Percentiles rank a stretch among this genome's conserved stretches.
Conservation (phyloP, 352 stramenopile genomes). For the Phytophthora nicotianae region DNA sequence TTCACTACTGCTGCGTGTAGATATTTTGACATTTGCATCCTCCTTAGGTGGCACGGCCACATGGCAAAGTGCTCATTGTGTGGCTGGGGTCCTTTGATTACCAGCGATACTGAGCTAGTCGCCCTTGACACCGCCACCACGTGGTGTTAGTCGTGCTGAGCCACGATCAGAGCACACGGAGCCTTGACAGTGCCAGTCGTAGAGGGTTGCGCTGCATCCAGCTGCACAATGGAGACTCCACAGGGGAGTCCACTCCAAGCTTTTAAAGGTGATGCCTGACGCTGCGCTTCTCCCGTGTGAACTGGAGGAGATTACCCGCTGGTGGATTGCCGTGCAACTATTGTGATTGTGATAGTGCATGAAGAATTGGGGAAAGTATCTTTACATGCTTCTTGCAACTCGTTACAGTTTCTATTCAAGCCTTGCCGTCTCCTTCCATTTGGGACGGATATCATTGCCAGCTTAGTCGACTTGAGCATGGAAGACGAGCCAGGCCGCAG, state of each 20-base stretch:
- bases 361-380: not conserved
- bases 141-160: constrained; percentile 1
- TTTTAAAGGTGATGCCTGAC: not conserved
- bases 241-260: not conserved
- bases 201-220: constrained; percentile 13
- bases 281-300: constrained; percentile 11
- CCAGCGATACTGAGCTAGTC: constrained; percentile 4
- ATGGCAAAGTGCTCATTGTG: not conserved
- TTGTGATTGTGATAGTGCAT: not conserved
- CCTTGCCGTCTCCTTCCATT: not conserved
- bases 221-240: too few species aligned
- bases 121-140: constrained; percentile 4
- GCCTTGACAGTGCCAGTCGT: constrained; percentile 12
- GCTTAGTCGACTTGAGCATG: constrained; percentile 20
- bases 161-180: constrained; percentile 5
- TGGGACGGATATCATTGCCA: not conserved
- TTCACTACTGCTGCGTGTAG: not conserved
- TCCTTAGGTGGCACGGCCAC: not conserved
- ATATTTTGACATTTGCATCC: not conserved
- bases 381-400: not conserved
- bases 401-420: not conserved
- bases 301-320: not conserved
- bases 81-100: constrained; percentile 2
- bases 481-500: constrained; percentile 21
- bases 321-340: constrained; percentile 11